Base-by-base conservation (phyloP, 345 rosid species). In the Toxicodendron radicans region DNA sequence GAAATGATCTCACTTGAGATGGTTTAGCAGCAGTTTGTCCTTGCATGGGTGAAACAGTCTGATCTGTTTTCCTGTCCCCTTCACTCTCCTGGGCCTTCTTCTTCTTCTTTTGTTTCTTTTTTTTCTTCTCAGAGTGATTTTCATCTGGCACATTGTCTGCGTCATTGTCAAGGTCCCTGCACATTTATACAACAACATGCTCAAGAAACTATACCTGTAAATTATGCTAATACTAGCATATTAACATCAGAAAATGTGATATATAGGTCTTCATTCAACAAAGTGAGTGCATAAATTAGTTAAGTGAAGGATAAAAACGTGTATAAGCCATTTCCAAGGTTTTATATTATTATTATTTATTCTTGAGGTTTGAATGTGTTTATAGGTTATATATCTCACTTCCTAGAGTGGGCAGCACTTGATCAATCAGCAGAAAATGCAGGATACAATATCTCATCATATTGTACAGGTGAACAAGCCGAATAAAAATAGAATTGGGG, bases 1-100 rank as follows among this genome's bases (percentile, higher is more conserved):
- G 78, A 77, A 84, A 92, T 64, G 92, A 87, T 79, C 97, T 87
- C 71, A 74, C 80, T 69, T 87, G 89, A 61, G 93, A 90, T 63
- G 94, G 74, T 74, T 90, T 91, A 72, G 71, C 67, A 54, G 79
- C 77, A 69, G 78, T 63, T 75, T 80, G 71, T 30, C 79, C 79
- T 72, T 41, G 80, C 60, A 11, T 57, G 49, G 70, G 72, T 72
- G 87, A 66, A 81, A 58, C 72, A 59, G 82, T 57, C 70, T 75
- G 76, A 75, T 70, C 66, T 74, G 64, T 57, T 30, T 65, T 76
- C 30, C 20, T 27, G 23, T 45, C 75, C n/a, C 58, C 76, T 49
- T 68, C 87, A 67, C 75, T 75, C 64, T 86, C 93, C 81, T 77
- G 77, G 41, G 72, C 78, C 87, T 82, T 82, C 83, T 86, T 89